These are phyloP conservation scores for Verticillium longisporum DNA, from an alignment of 2,329 filamentous ascomycete genomes.

Conservation along the genomic window DNA sequence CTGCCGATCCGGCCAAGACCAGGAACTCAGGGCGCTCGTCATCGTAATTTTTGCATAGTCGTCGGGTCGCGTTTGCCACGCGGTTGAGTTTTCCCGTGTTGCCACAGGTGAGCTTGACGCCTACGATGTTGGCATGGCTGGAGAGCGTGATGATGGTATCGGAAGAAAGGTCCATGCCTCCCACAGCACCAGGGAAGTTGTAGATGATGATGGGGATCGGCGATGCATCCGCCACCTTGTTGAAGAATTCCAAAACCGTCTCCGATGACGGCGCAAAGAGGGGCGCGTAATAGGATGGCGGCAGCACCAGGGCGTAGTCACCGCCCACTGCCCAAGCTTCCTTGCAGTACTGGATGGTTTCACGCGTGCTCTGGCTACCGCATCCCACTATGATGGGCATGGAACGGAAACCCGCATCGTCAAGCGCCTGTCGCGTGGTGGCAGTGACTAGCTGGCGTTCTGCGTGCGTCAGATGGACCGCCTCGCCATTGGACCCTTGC, in stretches of 20 bases:
- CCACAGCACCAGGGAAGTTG: constrained; percentile 60
- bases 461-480: constrained; percentile 65
- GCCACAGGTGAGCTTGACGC: constrained; percentile 63
- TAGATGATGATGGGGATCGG: constrained; percentile 63
- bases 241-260: constrained; percentile 61
- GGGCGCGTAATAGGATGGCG: constrained; percentile 68
- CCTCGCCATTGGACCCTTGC: constrained; percentile 78
- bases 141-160: constrained; percentile 54
- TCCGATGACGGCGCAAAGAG: constrained; percentile 56
- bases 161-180: constrained; percentile 57
- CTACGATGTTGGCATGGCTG: constrained; percentile 58
- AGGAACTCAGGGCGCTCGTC: constrained; percentile 47
- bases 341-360: constrained; percentile 62
- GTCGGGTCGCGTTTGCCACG: constrained; percentile 51
- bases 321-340: constrained; percentile 65
- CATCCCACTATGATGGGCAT: constrained; percentile 73
- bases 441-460: constrained; percentile 64
- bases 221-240: constrained; percentile 53
- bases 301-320: constrained; percentile 69
- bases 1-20: constrained; percentile 65
- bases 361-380: constrained; percentile 65
- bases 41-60: constrained; percentile 18
- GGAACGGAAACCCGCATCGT: constrained; percentile 55
- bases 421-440: constrained; percentile 63
- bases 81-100: constrained; percentile 65